These are phyloP conservation scores for Fulvia fulva DNA, from an alignment of 2,329 filamentous ascomycete species.

Conservation along the genomic window DNA sequence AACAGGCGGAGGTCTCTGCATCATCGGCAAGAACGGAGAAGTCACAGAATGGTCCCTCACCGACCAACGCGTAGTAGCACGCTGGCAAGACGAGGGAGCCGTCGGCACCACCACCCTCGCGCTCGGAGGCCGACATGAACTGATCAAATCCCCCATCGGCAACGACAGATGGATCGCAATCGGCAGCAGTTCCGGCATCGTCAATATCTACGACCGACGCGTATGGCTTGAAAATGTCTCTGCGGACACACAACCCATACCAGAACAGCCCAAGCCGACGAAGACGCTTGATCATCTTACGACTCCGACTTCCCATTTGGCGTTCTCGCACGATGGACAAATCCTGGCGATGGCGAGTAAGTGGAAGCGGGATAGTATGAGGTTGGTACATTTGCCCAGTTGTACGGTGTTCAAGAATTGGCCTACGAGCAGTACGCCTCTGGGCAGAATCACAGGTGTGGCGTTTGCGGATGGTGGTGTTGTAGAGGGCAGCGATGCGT, in stretches of 20 bases:
- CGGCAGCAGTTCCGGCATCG: conserved; percentile 79
- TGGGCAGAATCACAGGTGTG: conserved; percentile 70
- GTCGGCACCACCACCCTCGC: conserved; percentile 79
- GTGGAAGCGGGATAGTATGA: conserved; percentile 83
- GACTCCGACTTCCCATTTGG: conserved; percentile 73
- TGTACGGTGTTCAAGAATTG: conserved; percentile 96
- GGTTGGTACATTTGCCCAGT: conserved; percentile 82
- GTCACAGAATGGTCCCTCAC: conserved; percentile 82
- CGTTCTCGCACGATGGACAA: conserved; percentile 86
- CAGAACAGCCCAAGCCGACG: conserved; percentile 65
- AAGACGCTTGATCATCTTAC: conserved; percentile 80
- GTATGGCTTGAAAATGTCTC: conserved; percentile 45
- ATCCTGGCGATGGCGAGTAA: conserved; percentile 79
- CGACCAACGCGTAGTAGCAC: conserved; percentile 64
- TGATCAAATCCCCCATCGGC: conserved; percentile 59
- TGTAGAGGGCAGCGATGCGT: conserved; percentile 37
- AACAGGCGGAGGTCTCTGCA: conserved; percentile 73
- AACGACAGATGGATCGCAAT: conserved; percentile 85
- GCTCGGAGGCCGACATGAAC: conserved; percentile 62
- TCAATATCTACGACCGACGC: conserved; percentile 87
- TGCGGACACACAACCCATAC: conserved; percentile 40
- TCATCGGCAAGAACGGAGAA: conserved; percentile 81
- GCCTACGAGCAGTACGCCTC: conserved; percentile 84
- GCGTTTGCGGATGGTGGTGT: conserved; percentile 42
- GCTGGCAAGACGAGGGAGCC: conserved; percentile 88